Percentiles rank a stretch among this genome's conserved stretches.
These are phyloP conservation scores for Styphnolobium japonicum DNA, from an alignment of 306 rosid genomes.

Conservation along the genomic window DNA sequence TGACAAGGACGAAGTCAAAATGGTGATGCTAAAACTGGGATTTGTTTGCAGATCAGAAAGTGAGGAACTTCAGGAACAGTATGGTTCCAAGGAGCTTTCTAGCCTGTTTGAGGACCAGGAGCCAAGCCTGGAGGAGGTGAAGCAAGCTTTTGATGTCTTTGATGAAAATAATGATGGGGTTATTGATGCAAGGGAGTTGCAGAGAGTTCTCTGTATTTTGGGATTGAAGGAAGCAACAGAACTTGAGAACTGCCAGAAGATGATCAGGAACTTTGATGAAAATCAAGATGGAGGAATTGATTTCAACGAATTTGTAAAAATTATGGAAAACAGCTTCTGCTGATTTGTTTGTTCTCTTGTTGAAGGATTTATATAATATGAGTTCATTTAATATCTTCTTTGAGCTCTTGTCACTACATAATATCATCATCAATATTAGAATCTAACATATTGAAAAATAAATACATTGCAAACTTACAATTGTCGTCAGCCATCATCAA, in stretches of 20 bases:
- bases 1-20: slow-evolving; percentile 50
- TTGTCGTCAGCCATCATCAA: neutral
- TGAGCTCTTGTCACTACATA: neutral
- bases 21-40: slow-evolving; percentile 59
- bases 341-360: slow-evolving; percentile 28
- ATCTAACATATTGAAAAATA: neutral
- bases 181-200: slow-evolving; percentile 71
- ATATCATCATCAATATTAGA: neutral
- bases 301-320: slow-evolving; percentile 67
- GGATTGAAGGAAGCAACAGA: slow-evolving; percentile 54
- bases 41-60: slow-evolving; percentile 52
- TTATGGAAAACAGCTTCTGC: slow-evolving; percentile 66
- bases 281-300: slow-evolving; percentile 75
- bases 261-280: slow-evolving; percentile 60
- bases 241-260: slow-evolving; percentile 54
- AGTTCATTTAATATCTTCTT: neutral
- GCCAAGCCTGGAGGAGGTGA: slow-evolving; percentile 82
- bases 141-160: slow-evolving; percentile 81
- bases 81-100: slow-evolving; percentile 41
- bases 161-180: slow-evolving; percentile 80
- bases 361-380: neutral
- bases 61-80: slow-evolving; percentile 37
- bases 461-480: neutral
- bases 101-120: slow-evolving; percentile 75
- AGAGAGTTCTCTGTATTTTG: slow-evolving; percentile 54